These are phyloP conservation scores for Aspergillus heteromorphus DNA, from an alignment of 495 filamentous ascomycete species.

Conservation along the genomic window DNA sequence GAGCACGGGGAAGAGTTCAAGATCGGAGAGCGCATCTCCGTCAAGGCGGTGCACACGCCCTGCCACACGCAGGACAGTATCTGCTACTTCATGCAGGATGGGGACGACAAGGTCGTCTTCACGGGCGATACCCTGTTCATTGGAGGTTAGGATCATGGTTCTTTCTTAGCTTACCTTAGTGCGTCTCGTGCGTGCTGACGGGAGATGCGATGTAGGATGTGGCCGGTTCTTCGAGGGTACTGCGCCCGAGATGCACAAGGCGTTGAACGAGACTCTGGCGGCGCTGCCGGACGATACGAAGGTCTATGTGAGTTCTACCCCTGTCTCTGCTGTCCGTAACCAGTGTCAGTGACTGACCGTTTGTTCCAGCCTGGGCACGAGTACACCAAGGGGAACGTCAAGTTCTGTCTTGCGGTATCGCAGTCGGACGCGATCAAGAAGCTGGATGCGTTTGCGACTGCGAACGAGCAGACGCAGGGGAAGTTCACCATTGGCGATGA, in stretches of 20 bases:
- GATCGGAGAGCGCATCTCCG: conserved; percentile 73
- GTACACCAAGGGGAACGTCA: conserved; percentile 92
- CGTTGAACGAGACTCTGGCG: conserved; percentile 79
- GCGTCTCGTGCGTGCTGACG: no score
- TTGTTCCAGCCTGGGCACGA: conserved; percentile 79
- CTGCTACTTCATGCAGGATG: conserved; percentile 84
- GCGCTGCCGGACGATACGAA: conserved; percentile 84
- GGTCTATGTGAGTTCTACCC: conserved; percentile 64
- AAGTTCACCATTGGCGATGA: conserved; percentile 97
- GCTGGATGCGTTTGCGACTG: conserved; percentile 67
- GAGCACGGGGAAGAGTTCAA: conserved; percentile 71
- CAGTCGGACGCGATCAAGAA: conserved; percentile 71
- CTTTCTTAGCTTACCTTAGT: neutral
- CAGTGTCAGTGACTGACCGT: conserved; percentile 3
- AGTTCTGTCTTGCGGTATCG: conserved; percentile 71
- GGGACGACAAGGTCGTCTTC: conserved; percentile 76
- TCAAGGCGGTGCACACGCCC: conserved; percentile 88
- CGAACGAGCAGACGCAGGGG: conserved; percentile 84
- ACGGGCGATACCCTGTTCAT: conserved; percentile 96
- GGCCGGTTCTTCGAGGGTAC: conserved; percentile 97
- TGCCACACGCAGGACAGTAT: conserved; percentile 99
- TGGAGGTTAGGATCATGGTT: conserved; percentile 58
- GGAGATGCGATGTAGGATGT: conserved; percentile 69
- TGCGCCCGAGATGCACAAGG: conserved; percentile 84
- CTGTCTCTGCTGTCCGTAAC: neutral